Evolutionary conservation across 441 rosid species (phyloP), one percentile per base, ranked within the genome.

Genomic region (Francoa sonchifolia): DNA sequence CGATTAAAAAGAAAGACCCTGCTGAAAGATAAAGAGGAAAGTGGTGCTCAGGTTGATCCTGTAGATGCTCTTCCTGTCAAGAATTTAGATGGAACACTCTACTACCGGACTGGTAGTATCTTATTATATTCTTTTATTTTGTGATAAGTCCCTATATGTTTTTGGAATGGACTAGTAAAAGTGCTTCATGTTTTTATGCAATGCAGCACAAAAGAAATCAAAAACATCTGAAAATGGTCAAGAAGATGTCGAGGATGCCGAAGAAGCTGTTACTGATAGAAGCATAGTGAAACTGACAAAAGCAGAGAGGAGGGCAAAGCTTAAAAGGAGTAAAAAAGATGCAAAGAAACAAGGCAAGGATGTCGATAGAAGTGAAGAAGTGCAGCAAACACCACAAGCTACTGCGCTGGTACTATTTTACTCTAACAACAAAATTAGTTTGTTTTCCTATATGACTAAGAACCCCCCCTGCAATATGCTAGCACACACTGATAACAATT

Each of bases 11-110:
- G 42, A 62, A 77, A 61, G 67, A 33, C 49, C 13, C 46, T 27
- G 28, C 35, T 47, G 58, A 66, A 76, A 42, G 78, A 60, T 33
- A 66, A 61, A 23, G 82, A 39, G 62, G 58, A 52, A 10, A 41
- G 25, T 13, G 71, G 13, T 52, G 50, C 51, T 26, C 48, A 55
- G 38, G 70, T 76, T 50, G 89, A 78, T 55, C 77, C 71, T 33
- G 80, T 82, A 27, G 96, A 89, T 44, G 72, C 81, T 4, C 83
- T 90, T 25, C 98, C 96, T 3, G 70, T 90, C 39, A 86, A 86
- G 68, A 66, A 69, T 26, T 65, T 79, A 55, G 95, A 76, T 44
- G 98, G 98, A 35, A 50, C 74, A 33, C 68, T 90, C 13, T 73
- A 70, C 33, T 82, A 68, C 44, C 77, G 81, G 8, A 71, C 64